Base-by-base conservation (phyloP, 257 asterid genomes). In the Solanum commersonii region DNA sequence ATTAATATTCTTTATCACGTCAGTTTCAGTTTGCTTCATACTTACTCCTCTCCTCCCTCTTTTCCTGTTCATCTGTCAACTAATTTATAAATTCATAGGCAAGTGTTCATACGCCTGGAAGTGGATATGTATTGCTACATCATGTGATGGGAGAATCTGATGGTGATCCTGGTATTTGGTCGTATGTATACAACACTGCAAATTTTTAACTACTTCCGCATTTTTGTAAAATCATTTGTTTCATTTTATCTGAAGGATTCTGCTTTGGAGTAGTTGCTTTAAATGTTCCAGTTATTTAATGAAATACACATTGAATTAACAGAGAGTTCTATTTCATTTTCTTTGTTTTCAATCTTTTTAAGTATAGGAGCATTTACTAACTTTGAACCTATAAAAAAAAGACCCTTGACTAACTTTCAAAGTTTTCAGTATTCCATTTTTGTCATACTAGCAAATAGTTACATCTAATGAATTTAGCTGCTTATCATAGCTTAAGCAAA, bases 101-200 rank as follows among this genome's bases (percentile, higher is more conserved):
- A 85, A 91, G 95, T 88, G 96, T 93, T 89, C 94, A 88, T 89
- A 96, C 99, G 85, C 98, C 99, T 89, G 99, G 98, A 86, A 95
- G 98, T 91, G 98, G 98, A 91, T 97, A 97, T 91, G 98, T 95
- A 87, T 90, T 97, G 95, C 96, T 97, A 81, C 99, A 97, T 91
- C 99, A 96, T 70, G 94, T 95, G 90, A 97, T 97, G 99, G 99
- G 99, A 87, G 98, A 96, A 92, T 96, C 98, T 84, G 98, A 95
- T 68, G 99, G 99, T 89, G 97, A 93, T 84, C 98, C 94, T 72
- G 98, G 96, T 87, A 88, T 94, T 93, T 97, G 99, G 99, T 96
- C 98, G 98, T 97, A 93, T 93, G 99, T 97, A 91, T 94, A 88
- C 90, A 13, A 37, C 22, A 11, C 68, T 59, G 87, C 70, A 67